phyloP scores from a whole-genome alignment of 1,139 yeast genomes.

The Schizosaccharomyces versatilis region DNA sequence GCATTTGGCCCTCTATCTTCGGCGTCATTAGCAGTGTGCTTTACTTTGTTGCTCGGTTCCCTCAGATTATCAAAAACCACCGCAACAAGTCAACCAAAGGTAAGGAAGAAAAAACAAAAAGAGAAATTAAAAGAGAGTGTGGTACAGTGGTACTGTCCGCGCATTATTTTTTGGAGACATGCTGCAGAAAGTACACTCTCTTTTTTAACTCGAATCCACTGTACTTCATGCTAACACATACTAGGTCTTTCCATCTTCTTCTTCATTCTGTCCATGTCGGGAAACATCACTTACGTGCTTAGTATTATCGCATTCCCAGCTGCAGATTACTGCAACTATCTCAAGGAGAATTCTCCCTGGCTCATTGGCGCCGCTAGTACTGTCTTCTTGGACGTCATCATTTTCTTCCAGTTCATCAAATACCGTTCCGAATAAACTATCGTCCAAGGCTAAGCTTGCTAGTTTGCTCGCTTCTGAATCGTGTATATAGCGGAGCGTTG shows the following conservation, averaged over 20 bases:
- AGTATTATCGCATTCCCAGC: constrained; percentile 28
- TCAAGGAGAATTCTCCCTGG: neutral
- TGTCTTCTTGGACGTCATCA: neutral
- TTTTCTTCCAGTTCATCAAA: neutral
- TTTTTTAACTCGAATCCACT: neutral
- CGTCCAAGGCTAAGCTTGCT: too few species aligned
- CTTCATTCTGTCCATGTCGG: constrained; percentile 52
- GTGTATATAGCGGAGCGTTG: too few species aligned
- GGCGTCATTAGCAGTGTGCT: constrained; percentile 53
- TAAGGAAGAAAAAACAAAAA: neutral
- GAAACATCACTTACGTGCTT: constrained; percentile 55
- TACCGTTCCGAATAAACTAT: neutral
- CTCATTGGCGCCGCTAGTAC: constrained; percentile 1
- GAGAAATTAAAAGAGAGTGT: too few species aligned
- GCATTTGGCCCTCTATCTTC: constrained; percentile 33
- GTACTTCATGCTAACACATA: neutral
- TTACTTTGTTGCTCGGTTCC: constrained; percentile 57
- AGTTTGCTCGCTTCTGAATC: too few species aligned
- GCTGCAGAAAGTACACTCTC: too few species aligned
- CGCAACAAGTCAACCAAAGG: constrained; percentile 51
- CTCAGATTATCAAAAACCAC: constrained; percentile 57
- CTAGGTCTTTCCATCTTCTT: constrained; percentile 37
- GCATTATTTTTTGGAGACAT: too few species aligned
- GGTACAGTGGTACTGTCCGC: too few species aligned
- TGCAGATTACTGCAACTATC: neutral